Evolutionary conservation across 1,284 basidiomycete species (phyloP), one percentile per base, ranked within the genome.

Genomic region (Neolentinus lepideus): DNA sequence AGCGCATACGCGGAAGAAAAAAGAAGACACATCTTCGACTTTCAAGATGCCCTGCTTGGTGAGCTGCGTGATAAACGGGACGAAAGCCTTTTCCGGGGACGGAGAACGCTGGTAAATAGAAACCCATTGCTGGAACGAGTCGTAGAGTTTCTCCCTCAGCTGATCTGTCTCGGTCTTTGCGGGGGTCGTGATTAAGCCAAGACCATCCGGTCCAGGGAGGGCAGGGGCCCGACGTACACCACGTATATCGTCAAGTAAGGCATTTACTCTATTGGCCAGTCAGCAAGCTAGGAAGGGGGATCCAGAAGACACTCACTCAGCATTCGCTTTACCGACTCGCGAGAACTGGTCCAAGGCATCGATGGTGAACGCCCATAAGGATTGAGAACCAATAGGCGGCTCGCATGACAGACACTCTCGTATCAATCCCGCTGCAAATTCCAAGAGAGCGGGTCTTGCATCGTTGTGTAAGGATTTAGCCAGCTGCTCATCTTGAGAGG

Each of bases 1-100:
- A 59, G 94, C 92, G 68, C 95, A 98, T 36, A 98, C 94, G 22
- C 97, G 85, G 84, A 98, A 99, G 79, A 99, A 99, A 68, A 98
- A 91, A 2, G 93, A 95, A 8, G 96, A 98, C 21, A 94, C 82
- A 61, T 99, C 96, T 69, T 99, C 97, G 43, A 92, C 90, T 68
- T 94, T 97, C 63, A 99, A 77, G 57, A 99, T 96, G 56, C 94
- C 94, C 72, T 98, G 94, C 67, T 93, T 94, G 58, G 95, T 96
- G 56, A 99, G 78, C 68, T 94, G 90, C 21, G 92, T 96, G 71
- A 99, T 95, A 72, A 95, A 99, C n/a, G 91, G 88, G 60, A 98
- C 90, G 66, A 99, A 99, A 53, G 88, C 88, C 71, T 96, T 95
- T 73, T 99, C 97, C 14, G 92, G 87, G 38, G 88, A 83, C 59